Evolutionary conservation across 805 yeast species (phyloP).

Genomic region (Ogataea nonfermentans): DNA sequence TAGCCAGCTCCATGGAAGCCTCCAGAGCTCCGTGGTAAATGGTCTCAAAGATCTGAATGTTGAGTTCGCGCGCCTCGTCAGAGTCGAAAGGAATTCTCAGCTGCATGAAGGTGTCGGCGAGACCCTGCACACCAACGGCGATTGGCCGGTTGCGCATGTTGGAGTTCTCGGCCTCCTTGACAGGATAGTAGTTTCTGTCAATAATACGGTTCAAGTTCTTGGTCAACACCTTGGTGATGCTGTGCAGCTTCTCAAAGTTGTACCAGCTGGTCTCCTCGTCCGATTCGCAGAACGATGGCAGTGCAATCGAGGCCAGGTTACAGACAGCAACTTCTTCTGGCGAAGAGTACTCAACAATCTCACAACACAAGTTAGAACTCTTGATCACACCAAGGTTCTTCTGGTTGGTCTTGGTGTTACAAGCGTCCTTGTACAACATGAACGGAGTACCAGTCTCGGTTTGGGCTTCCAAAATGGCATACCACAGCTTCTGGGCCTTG

Average conservation of each 20-base stretch:
- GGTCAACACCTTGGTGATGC: conserved; percentile 52
- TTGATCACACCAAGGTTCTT: conserved; percentile 59
- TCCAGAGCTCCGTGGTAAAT: conserved; percentile 60
- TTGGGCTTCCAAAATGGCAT: conserved; percentile 58
- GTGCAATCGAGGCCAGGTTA: conserved; percentile 58
- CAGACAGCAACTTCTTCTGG: conserved; percentile 62
- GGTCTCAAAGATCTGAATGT: conserved; percentile 60
- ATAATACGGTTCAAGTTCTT: conserved; percentile 56
- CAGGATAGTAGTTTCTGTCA: conserved; percentile 56
- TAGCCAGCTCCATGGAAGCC: conserved; percentile 54
- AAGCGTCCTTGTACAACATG: conserved; percentile 63
- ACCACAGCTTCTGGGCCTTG: conserved; percentile 62
- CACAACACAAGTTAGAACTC: conserved; percentile 62
- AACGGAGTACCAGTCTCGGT: conserved; percentile 66
- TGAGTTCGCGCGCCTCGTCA: conserved; percentile 53
- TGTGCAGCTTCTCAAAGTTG: conserved; percentile 55
- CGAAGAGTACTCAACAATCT: conserved; percentile 58
- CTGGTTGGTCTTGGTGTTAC: conserved; percentile 58
- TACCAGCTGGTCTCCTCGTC: conserved; percentile 45
- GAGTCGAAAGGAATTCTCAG: conserved; percentile 58
- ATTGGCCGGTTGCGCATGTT: conserved; percentile 60
- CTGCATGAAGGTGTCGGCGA: conserved; percentile 57
- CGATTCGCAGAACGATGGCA: conserved; percentile 53
- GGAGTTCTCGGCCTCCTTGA: conserved; percentile 50
- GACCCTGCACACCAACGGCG: conserved; percentile 64